Conservation (phyloP, 306 rosid genomes). For the Gynostemma pentaphyllum region DNA sequence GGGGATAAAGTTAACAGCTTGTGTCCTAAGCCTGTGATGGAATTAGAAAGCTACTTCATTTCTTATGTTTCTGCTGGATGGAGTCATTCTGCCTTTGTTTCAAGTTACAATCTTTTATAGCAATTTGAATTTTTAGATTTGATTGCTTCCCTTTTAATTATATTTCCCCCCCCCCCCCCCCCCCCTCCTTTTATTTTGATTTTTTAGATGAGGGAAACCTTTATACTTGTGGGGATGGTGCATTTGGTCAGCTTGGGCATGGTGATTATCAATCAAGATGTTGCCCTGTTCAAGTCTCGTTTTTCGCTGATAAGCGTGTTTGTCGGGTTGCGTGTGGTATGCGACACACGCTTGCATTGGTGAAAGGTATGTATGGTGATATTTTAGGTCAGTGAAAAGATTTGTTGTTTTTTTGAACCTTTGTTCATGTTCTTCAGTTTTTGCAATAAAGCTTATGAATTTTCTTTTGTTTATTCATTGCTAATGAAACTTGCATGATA, state of each 20-base stretch:
- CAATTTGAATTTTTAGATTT: not conserved
- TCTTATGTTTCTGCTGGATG: slow-evolving; percentile 77
- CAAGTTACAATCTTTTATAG: slow-evolving; percentile 32
- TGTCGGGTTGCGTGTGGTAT: slow-evolving; percentile 70
- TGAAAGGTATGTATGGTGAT: slow-evolving; percentile 44
- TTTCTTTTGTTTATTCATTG: not conserved
- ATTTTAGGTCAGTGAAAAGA: not conserved
- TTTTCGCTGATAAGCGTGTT: slow-evolving; percentile 40
- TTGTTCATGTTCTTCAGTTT: not conserved
- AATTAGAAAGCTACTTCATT: slow-evolving; percentile 36
- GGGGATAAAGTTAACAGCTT: slow-evolving; percentile 35
- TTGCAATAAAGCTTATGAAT: not conserved
- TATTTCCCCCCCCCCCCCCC: not conserved
- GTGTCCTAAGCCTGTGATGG: slow-evolving; percentile 42
- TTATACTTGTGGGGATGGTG: slow-evolving; percentile 84
- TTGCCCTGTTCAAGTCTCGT: slow-evolving; percentile 46
- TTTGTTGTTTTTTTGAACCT: not conserved
- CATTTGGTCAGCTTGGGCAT: slow-evolving; percentile 97
- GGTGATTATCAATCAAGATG: slow-evolving; percentile 47
- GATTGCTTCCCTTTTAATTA: not conserved
- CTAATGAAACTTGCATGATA: not conserved
- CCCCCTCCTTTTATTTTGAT: not conserved
- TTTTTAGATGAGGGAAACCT: slow-evolving; percentile 43
- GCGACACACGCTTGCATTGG: slow-evolving; percentile 82
- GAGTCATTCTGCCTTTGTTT: slow-evolving; percentile 91